These are phyloP conservation scores for Termitomyces sp. DNA, from an alignment of 768 basidiomycete species.

Conservation along the genomic window DNA sequence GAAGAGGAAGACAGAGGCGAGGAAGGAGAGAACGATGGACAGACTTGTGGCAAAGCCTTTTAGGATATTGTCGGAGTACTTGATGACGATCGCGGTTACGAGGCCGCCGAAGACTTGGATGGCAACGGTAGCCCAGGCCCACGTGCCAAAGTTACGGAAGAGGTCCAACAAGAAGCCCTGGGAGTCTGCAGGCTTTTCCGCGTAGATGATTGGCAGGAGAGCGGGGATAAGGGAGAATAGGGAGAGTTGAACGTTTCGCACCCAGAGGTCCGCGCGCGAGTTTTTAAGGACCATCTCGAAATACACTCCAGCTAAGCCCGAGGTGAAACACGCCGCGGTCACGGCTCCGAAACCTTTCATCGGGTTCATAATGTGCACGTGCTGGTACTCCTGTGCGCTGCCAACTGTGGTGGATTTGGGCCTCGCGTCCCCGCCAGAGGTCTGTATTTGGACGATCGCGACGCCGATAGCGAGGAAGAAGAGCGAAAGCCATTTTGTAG, in stretches of 20 bases:
- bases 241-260: constrained; percentile 86
- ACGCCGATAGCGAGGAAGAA: constrained; percentile 90
- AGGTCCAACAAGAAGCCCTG: constrained; percentile 51
- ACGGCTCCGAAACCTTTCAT: constrained; percentile 83
- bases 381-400: constrained; percentile 59
- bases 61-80: constrained; percentile 92
- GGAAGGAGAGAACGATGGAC: constrained; percentile 92
- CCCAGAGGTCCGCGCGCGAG: constrained; percentile 82
- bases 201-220: constrained; percentile 70
- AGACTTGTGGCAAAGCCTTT: constrained; percentile 98
- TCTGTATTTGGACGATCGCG: constrained; percentile 93
- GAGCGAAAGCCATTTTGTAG: constrained; percentile 83
- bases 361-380: constrained; percentile 76
- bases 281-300: constrained; percentile 92
- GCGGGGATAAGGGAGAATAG: constrained; percentile 91
- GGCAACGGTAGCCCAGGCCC: constrained; percentile 94
- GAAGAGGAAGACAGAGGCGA: constrained; percentile 89
- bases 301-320: constrained; percentile 88
- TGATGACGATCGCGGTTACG: constrained; percentile 94
- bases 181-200: constrained; percentile 35
- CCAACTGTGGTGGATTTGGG: constrained; percentile 46
- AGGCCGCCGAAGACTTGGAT: constrained; percentile 93
- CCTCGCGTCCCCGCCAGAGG: constrained; percentile 28
- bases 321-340: constrained; percentile 82
- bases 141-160: constrained; percentile 85